Evolutionary conservation across 1,139 yeast genomes (phyloP).

Genomic region (Meyerozyma carpophila): DNA sequence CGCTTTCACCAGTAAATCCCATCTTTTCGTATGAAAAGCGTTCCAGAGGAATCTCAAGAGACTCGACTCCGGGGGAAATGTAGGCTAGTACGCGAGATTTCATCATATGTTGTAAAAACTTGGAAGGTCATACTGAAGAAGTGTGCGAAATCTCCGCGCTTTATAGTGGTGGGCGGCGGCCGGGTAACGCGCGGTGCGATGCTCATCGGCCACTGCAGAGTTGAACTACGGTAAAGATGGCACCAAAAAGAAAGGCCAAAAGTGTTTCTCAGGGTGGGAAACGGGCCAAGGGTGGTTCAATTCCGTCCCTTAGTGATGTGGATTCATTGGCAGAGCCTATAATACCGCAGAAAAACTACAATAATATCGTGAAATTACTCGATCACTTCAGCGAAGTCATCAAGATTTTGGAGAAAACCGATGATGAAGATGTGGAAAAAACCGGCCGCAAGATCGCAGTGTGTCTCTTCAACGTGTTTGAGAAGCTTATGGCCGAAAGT

Average conservation of each 20-base stretch:
- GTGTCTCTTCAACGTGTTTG: constrained; percentile 53
- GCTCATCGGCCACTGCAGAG: constrained; percentile 1
- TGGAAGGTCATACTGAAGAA: constrained; percentile 45
- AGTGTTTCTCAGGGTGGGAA: constrained; percentile 7
- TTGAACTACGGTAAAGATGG: constrained; percentile 6
- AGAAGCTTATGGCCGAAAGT: constrained; percentile 46
- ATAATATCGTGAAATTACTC: constrained; percentile 45
- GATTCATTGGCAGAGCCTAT: constrained; percentile 3
- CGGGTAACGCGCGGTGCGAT: constrained; percentile 14
- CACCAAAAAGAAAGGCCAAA: constrained; percentile 17
- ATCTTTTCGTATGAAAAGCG: constrained; percentile 32
- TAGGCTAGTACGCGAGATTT: constrained; percentile 51
- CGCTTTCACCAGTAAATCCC: constrained; percentile 55
- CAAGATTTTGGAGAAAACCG: constrained; percentile 11
- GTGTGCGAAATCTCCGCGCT: constrained; percentile 5
- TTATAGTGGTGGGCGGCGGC: constrained; percentile 11
- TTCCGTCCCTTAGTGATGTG: constrained; percentile 1
- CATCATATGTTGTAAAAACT: constrained; percentile 56
- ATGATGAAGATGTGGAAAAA: constrained; percentile 24
- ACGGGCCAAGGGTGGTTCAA: neutral
- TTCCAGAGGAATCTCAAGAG: constrained; percentile 33
- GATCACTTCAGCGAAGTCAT: constrained; percentile 29
- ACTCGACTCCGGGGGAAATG: constrained; percentile 48
- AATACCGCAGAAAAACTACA: constrained; percentile 33
- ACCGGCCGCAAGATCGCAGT: constrained; percentile 47